phyloP scores from a whole-genome alignment of 2,329 filamentous ascomycete species.

The Hymenoscyphus infarciens region DNA sequence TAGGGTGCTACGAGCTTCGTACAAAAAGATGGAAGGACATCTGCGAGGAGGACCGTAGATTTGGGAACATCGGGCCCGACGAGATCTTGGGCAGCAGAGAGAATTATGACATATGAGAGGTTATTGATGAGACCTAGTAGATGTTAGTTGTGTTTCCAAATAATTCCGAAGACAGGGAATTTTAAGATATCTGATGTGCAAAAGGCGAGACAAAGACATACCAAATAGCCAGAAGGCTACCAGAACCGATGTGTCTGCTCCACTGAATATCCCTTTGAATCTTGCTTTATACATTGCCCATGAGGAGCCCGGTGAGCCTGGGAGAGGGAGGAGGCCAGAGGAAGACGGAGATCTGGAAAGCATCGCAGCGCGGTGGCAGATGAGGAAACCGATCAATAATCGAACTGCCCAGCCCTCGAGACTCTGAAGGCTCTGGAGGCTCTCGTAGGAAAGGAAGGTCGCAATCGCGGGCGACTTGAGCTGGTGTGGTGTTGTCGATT shows the following conservation, averaged over 20 bases:
- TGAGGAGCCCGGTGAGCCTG: conserved; percentile 58
- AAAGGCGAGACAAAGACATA: conserved; percentile 41
- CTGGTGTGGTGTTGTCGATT: background rate
- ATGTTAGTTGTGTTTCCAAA: background rate
- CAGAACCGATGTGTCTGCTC: conserved; percentile 67
- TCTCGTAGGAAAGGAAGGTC: background rate
- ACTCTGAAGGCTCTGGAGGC: background rate
- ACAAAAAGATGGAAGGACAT: conserved; percentile 84
- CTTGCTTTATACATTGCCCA: conserved; percentile 72
- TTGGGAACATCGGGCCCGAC: conserved; percentile 85
- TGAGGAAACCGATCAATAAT: background rate
- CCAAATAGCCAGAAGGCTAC: conserved; percentile 92
- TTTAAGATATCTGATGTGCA: too few relatives aligned
- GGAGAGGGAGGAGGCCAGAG: conserved; percentile 49
- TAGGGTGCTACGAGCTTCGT: conserved; percentile 89
- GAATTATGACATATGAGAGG: conserved; percentile 94
- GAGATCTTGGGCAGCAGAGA: conserved; percentile 91
- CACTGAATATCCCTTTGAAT: conserved; percentile 58
- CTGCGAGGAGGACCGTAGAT: conserved; percentile 85
- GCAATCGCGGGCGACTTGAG: background rate
- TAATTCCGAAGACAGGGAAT: background rate
- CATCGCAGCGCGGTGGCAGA: background rate
- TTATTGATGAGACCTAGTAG: conserved; percentile 82
- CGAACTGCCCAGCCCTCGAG: background rate
- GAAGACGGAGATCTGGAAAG: conserved; percentile 25